Base-by-base conservation (phyloP, 192 early-diverging fungal genomes). In the Chytriomyces confervae region DNA sequence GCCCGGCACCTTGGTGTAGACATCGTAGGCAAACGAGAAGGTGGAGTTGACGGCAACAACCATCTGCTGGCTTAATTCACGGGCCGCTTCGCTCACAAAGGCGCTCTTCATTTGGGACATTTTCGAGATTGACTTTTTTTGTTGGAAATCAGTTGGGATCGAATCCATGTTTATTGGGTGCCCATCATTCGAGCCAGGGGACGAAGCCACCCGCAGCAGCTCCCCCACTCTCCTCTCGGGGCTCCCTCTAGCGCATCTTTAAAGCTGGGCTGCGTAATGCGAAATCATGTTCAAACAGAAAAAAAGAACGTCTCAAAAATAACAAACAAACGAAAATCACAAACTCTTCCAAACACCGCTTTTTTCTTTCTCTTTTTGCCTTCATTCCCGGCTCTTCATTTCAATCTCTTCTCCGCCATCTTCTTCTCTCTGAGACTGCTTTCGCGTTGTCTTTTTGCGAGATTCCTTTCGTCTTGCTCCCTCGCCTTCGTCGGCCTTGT, bases 1-100 rank as follows among this genome's bases (percentile, higher is more conserved):
- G 6, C 94, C 94, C 9, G 94, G 94, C 66, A 93, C 85, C 44
- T 57, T 48, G 62, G 51, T 47, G 81, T 84, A 88, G 23, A 88
- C 69, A n/a, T 79, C 61, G 51, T 75, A 62, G 29, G 82, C 87
- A 50, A 83, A 69, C 16, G 83, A 74, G 75, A 81, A 67, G 70
- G 87, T 86, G 20, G 83, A 80, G 80, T 88, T 88, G 60, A 88
- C 83, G 29, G 84, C 83, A 27, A 82, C 49, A 29, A 84, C 81
- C 66, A 88, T 47, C 50, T 82, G 70, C 73, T 82, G 80, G 9
- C 81, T 80, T 5, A 85, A 7, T 44, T 85, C 86, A 11, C 71
- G 67, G 10, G 84, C 84, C 51, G 79, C 79, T 44, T 82, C 82
- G 77, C 77, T 82, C 50, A 85, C 85, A 27, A 86, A 71, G 44